Percentiles rank a stretch among this genome's conserved stretches.
Conservation (phyloP, 257 asterid species). For the Phtheirospermum japonicum region DNA sequence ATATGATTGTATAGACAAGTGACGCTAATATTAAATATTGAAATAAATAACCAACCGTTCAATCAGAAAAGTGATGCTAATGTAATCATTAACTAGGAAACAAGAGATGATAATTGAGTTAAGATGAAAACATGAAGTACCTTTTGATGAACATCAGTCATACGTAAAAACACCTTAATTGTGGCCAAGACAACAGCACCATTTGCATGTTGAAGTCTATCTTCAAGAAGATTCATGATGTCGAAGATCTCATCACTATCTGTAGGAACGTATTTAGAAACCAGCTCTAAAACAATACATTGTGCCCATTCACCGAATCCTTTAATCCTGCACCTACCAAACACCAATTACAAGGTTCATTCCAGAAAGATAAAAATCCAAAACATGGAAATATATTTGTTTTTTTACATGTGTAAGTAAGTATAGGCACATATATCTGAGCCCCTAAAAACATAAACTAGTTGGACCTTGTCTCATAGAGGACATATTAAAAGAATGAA, state of each 20-base stretch:
- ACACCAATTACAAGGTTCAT: slow-evolving; percentile 27
- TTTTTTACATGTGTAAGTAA: slow-evolving; percentile 15
- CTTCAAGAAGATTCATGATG: slow-evolving; percentile 99
- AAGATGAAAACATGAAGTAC: slow-evolving; percentile 37
- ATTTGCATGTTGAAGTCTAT: slow-evolving; percentile 99
- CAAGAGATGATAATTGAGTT: slow-evolving; percentile 5
- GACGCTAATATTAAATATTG: too few species aligned
- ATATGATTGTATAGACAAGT: too few species aligned
- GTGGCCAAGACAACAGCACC: slow-evolving; percentile 99
- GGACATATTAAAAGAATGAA: neutral
- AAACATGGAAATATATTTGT: slow-evolving; percentile 13
- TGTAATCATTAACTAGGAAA: slow-evolving; percentile 21
- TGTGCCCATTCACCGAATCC: slow-evolving; percentile 99
- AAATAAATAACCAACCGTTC: neutral
- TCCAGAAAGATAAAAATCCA: slow-evolving; percentile 4
- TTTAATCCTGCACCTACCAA: slow-evolving; percentile 62
- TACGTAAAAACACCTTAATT: slow-evolving; percentile 79
- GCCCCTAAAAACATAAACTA: slow-evolving; percentile 12
- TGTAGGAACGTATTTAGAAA: slow-evolving; percentile 81
- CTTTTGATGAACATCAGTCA: slow-evolving; percentile 99
- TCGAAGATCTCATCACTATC: slow-evolving; percentile 95
- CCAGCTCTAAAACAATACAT: slow-evolving; percentile 82
- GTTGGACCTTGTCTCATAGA: slow-evolving; percentile 19
- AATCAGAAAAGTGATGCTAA: slow-evolving; percentile 22
- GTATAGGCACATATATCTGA: neutral